phyloP scores from a whole-genome alignment of 2,329 filamentous ascomycete genomes.

The Curvularia spicifera region DNA sequence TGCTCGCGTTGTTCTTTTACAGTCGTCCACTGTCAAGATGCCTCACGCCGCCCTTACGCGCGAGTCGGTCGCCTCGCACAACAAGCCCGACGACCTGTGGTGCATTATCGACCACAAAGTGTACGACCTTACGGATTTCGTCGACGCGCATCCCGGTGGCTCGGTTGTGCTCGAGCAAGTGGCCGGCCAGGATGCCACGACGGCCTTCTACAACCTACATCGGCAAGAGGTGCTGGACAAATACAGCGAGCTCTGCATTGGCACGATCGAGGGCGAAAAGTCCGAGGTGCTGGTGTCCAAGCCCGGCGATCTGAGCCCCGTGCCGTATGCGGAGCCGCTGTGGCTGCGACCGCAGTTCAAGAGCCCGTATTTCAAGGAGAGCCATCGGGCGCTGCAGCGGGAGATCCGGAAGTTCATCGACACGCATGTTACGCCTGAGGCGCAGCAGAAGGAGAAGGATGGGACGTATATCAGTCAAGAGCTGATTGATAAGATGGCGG shows the following conservation, averaged over 20 bases:
- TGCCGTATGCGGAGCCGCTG: conserved; percentile 84
- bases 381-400: conserved; percentile 70
- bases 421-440: conserved; percentile 73
- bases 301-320: conserved; percentile 73
- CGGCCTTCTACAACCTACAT: conserved; percentile 90
- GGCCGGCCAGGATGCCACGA: conserved; percentile 80
- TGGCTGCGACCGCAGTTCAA: conserved; percentile 82
- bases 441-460: conserved; percentile 74
- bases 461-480: conserved; percentile 73
- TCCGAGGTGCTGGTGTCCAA: conserved; percentile 73
- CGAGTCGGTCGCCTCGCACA: conserved; percentile 74
- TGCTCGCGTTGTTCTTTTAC: no score
- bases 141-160: conserved; percentile 84
- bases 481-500: conserved; percentile 80
- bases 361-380: conserved; percentile 80
- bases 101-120: conserved; percentile 86
- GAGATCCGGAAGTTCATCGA: conserved; percentile 78
- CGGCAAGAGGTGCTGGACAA: conserved; percentile 86
- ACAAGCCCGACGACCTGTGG: conserved; percentile 77
- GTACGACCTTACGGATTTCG: conserved; percentile 85
- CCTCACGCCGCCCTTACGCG: conserved; percentile 53
- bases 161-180: conserved; percentile 80
- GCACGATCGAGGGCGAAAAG: conserved; percentile 75
- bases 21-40: conserved; percentile 26
- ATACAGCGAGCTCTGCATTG: conserved; percentile 76